Base-by-base conservation (phyloP, 2,329 filamentous ascomycete species). In the Exophiala lecanii-corni region DNA sequence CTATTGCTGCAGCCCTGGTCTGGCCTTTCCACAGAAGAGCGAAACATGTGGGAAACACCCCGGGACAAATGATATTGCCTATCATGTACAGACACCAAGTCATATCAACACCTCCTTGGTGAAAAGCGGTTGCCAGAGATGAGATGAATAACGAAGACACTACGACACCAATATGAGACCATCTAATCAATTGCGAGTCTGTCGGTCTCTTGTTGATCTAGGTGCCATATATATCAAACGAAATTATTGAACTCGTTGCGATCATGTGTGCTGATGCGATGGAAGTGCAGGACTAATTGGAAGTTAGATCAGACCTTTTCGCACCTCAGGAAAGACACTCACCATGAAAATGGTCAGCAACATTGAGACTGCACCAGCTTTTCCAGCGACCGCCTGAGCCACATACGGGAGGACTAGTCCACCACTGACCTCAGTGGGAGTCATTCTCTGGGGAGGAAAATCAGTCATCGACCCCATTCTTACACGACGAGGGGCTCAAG, bases 151-250 rank as follows among this genome's bases (percentile, higher is more conserved):
- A 40, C 30, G 30, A 54, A 87, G 94, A 16, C 78, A 71, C 55
- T 30, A 91, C 66, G 41, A 83, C 88, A 58, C 80, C 78, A 32
- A 75, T 65, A 63, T 95, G 85, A 21, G 79, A 86, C 67, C 89
- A 83, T 65, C 81, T 85, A 36, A 95, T 89, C 3, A 95, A 81
- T 15, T 87, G 87, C 39, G 76, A 81, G 5, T 89, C 88, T 0
- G 67, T 59, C 0, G 87, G 87, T 50, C n/a, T n/a, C n/a, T n/a
- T n/a, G n/a, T 91, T 83, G 67, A 94, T 75, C 61, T 94, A 94
- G 1, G 86, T 87, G 47, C 88, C 82, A 67, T 92, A 94, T 51
- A 92, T 74, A 59, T 94, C 88, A 61, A 92, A 94, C 0, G 88
- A 92, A 63, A 83, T 80, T 63, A 94, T 92, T 9, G 84, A 89